A percentile compares a stretch with the other conserved stretches of the same genome.
phyloP scores from a whole-genome alignment of 768 basidiomycete genomes.

The Solioccasus polychromus region DNA sequence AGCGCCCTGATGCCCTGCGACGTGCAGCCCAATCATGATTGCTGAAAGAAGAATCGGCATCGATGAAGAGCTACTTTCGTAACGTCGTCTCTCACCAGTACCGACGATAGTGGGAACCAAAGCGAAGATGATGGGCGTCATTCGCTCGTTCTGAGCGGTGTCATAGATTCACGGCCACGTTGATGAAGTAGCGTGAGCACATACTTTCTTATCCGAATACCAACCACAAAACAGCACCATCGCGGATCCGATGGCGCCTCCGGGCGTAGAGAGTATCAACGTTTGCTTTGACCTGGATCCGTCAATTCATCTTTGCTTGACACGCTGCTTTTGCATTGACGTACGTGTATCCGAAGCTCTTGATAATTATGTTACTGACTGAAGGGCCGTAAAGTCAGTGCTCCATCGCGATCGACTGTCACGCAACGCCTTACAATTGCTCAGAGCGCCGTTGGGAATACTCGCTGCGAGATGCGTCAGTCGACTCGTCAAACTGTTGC shows the following conservation, averaged over 20 bases:
- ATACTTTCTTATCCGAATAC: slow-evolving; percentile 63
- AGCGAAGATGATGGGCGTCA: slow-evolving; percentile 58
- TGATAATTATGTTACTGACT: slow-evolving; percentile 65
- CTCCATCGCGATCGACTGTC: neutral
- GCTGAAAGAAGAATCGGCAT: slow-evolving; percentile 26
- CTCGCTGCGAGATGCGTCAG: slow-evolving; percentile 41
- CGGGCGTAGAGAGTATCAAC: slow-evolving; percentile 56
- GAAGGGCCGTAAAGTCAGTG: slow-evolving; percentile 1
- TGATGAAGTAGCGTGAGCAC: neutral
- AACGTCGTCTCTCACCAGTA: slow-evolving; percentile 34
- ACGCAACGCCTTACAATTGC: slow-evolving; percentile 49
- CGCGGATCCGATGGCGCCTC: slow-evolving; percentile 46
- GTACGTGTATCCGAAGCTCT: slow-evolving; percentile 62
- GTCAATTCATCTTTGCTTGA: neutral
- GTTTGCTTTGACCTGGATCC: slow-evolving; percentile 55
- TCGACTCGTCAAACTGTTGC: neutral
- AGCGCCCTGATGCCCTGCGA: slow-evolving; percentile 45
- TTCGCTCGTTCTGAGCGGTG: slow-evolving; percentile 46
- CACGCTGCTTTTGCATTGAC: slow-evolving; percentile 13
- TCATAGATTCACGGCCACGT: neutral
- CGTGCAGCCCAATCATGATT: slow-evolving; percentile 53
- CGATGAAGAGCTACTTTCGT: neutral
- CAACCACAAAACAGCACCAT: slow-evolving; percentile 56
- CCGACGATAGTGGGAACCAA: slow-evolving; percentile 59
- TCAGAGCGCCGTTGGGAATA: slow-evolving; percentile 62